These are phyloP conservation scores for Solanum hybrid DNA, from an alignment of 305 asterid species.

Conservation along the genomic window DNA sequence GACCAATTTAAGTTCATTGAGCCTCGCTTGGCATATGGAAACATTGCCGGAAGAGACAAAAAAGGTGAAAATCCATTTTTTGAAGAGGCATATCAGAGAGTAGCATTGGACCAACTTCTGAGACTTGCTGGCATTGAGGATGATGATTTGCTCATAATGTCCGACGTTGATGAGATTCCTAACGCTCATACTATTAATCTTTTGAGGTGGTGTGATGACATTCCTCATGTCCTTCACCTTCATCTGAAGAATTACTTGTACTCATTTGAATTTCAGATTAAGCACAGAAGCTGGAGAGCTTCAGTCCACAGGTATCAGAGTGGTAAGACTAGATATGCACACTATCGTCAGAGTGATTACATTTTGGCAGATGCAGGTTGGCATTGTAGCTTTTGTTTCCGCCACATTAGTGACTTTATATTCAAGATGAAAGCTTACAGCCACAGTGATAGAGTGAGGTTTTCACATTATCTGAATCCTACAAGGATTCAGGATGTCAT, in stretches of 20 bases:
- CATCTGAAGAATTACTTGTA: conserved; percentile 43
- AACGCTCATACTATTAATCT: conserved; percentile 46
- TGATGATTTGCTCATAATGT: conserved; percentile 53
- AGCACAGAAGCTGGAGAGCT: conserved; percentile 52
- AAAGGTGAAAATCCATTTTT: conserved; percentile 52
- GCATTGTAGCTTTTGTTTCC: conserved; percentile 26
- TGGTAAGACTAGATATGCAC: conserved; percentile 47
- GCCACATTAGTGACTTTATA: conserved; percentile 38
- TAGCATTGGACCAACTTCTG: conserved; percentile 49
- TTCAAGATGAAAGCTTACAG: conserved; percentile 76
- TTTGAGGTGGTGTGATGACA: conserved; percentile 54
- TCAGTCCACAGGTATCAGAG: conserved; percentile 39
- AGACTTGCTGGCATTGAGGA: conserved; percentile 46
- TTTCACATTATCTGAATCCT: conserved; percentile 45
- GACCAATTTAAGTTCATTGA: conserved; percentile 41
- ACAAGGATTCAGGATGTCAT: conserved; percentile 50
- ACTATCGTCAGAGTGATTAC: conserved; percentile 42
- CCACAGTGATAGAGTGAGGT: conserved; percentile 50
- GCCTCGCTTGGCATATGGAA: conserved; percentile 43
- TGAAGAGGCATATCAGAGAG: conserved; percentile 54
- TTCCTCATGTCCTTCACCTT: conserved; percentile 49
- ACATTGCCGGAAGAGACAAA: conserved; percentile 40
- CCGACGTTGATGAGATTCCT: conserved; percentile 18
- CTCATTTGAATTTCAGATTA: conserved; percentile 39
- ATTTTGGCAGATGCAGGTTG: conserved; percentile 50